Base-by-base conservation (phyloP, 176 grass and related monocot genomes). In the Aegilops sharonensis region DNA sequence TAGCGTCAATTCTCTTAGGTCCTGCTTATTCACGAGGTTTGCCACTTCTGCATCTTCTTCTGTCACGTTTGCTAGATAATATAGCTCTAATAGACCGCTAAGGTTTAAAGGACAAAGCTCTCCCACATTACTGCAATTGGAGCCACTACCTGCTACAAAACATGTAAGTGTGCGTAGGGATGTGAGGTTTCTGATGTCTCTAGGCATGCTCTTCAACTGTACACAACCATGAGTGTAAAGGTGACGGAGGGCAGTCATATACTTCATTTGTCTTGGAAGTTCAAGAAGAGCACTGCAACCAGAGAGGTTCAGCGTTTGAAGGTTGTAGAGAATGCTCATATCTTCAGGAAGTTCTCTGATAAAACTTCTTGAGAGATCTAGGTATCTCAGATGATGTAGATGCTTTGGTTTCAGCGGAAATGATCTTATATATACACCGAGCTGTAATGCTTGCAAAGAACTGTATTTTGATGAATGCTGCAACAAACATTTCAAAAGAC, bases 231-330 rank as follows among this genome's bases (percentile, higher is more conserved):
- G 29, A 50, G 75, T 82, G 21, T 74, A 83, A 2, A 88, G 67
- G 64, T 88, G 79, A 0, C 68, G 34, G 52, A 88, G 78, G 6
- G 18, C 42, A 0, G 20, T 78, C 87, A 88, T 71, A 40, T 84
- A 88, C 56, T 63, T 72, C 80, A 84, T 84, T 23, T 59, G 15
- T 14, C 43, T 62, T 31, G 87, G 87, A 62, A 62, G 75, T n/a
- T 35, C 29, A 36, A 36, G 0, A n/a, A 78, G 75, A 36, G 0
- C n/a, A 6, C 0, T 0, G 8, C 50, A 78, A 4, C 52, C 0
- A 23, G 50, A 78, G 9, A 78, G 75, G 29, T 78, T 59, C 18
- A 78, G 11, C 5, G 75, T 78, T 36, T 74, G 71, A 1, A 76
- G 14, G 8, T 54, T 30, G 15, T 76, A 47, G 4, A 74, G n/a